Evolutionary conservation across 1,139 yeast genomes (phyloP), one percentile per base, ranked within the genome.

Genomic region (Trichomonascaceae sp.): DNA sequence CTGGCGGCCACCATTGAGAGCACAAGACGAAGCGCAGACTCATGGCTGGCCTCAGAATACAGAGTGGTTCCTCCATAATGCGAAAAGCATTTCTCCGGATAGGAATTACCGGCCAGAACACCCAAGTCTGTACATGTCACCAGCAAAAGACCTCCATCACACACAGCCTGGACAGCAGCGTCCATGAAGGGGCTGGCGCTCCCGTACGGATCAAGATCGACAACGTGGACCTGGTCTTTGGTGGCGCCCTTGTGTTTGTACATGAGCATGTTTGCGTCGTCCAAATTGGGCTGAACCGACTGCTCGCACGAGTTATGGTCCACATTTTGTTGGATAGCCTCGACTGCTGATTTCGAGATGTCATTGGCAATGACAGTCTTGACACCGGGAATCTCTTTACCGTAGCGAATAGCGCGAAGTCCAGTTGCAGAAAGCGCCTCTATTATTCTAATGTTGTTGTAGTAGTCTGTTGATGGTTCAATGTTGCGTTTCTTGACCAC

Each of bases 341-440:
- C 66, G n/a, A 87, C 97, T 0, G 99, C 98, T 29, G 76, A 82
- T 5, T 75, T 72, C 26, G 84, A 67, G 44, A 89, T 64, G 56
- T 89, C 99, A 54, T 89, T 89, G 26, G 99, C 99, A 3, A 85
- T 67, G 17, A 89, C 73, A 17, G 65, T 64, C 38, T 71, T 66
- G 1, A 79, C 78, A 18, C 70, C 59, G 2, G 93, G 93, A 30
- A 89, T 73, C 53, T 89, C 99, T 44, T 79, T 78, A 9, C 87
- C 95, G 50, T 89, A 89, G 39, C 99, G 66, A 37, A 92, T 77
- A 2, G 97, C 94, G 37, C 99, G 69, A 32, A 89, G 65, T 0
- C 99, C 99, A 0, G 97, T 79, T 1, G 99, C 99, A 34, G 93
- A 78, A 13, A 89, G 64, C 0, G 96, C 97, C 51, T 89, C 99